Base-by-base conservation (phyloP, 2,329 filamentous ascomycete genomes). In the Trichophyton equinum region DNA sequence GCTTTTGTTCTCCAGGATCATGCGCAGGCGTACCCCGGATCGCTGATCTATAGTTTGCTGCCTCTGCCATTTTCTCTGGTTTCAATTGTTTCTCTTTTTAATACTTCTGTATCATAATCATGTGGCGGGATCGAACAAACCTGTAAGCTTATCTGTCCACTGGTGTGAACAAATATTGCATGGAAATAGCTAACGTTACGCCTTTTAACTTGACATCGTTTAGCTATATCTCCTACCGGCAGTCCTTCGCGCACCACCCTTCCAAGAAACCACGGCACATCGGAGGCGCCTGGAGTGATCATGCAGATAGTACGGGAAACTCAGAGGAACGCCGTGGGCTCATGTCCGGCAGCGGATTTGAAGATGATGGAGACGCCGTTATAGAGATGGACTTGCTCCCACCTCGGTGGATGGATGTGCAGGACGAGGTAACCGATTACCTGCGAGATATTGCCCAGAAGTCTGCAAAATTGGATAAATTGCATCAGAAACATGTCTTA, bases 71-170 rank as follows among this genome's bases (percentile, higher is more conserved):
- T 27, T 22, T 15, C 46, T 51, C 46, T 11, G 22, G 11, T 13
- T 27, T 22, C 9, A 38, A 51, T 51, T 27, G 46, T 13, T 44
- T n/a, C 20, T 20, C n/a, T 44, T 44, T 44, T 44, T 44, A 6
- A n/a, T 44, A 13, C 22, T 20, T 18, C 46, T 51, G 46, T 27
- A n/a, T 27, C 7, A 15, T 13, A 78, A 79, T 81, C 81, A 95
- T 96, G 90, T 99, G 91, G 91, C 90, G 94, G 80, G 94, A 99
- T 82, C 88, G 94, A 77, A 99, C 94, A 68, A 99, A 97, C 74
- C 88, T 99, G 91, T 96, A 85, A 69, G 83, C 72, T 55, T 47
- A 51, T 59, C 46, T 36, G 8, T n/a, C 11, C 51, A 27, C 25
- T 22, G 46, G 11, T 2, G 46, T 15, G 20, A 15, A 25, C 8